Percentiles rank a stretch among this genome's conserved stretches.
These are phyloP conservation scores for Epichloe glyceriae DNA, from an alignment of 2,329 filamentous ascomycete species.

Conservation along the genomic window DNA sequence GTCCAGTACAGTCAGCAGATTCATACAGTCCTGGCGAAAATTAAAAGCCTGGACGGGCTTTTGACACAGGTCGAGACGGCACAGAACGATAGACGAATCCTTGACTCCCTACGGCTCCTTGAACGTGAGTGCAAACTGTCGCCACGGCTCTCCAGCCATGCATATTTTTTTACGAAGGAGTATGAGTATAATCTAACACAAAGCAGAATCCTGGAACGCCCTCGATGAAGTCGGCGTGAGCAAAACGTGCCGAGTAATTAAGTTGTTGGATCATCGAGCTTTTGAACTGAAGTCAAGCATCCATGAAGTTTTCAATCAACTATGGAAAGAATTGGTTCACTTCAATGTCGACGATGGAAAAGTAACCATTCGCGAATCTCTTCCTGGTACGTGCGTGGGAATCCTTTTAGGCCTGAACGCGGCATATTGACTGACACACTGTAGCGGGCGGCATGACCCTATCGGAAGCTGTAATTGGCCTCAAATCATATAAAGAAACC, in stretches of 20 bases:
- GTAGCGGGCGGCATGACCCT: constrained; percentile 40
- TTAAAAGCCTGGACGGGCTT: constrained; percentile 46
- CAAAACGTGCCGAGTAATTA: constrained; percentile 48
- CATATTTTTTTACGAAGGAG: neutral
- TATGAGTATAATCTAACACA: constrained; percentile 8
- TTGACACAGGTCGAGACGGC: constrained; percentile 48
- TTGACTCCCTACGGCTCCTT: constrained; percentile 44
- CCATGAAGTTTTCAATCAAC: constrained; percentile 49
- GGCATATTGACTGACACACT: constrained; percentile 9
- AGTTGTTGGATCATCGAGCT: constrained; percentile 51
- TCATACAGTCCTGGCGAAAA: constrained; percentile 32
- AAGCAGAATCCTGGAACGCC: constrained; percentile 40
- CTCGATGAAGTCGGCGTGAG: constrained; percentile 47
- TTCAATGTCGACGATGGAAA: constrained; percentile 43
- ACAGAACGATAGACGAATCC: constrained; percentile 38
- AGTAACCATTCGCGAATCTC: constrained; percentile 41
- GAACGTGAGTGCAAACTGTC: constrained; percentile 32
- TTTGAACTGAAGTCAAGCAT: constrained; percentile 55
- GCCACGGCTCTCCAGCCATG: neutral
- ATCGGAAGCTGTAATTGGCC: constrained; percentile 38
- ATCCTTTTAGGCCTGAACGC: no score
- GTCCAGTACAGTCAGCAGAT: constrained; percentile 47
- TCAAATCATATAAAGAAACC: constrained; percentile 48
- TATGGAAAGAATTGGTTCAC: constrained; percentile 59
- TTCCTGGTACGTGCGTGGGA: constrained; percentile 30